Conservation (phyloP, 2,329 filamentous ascomycete genomes). For the Aspergillus unguis region DNA sequence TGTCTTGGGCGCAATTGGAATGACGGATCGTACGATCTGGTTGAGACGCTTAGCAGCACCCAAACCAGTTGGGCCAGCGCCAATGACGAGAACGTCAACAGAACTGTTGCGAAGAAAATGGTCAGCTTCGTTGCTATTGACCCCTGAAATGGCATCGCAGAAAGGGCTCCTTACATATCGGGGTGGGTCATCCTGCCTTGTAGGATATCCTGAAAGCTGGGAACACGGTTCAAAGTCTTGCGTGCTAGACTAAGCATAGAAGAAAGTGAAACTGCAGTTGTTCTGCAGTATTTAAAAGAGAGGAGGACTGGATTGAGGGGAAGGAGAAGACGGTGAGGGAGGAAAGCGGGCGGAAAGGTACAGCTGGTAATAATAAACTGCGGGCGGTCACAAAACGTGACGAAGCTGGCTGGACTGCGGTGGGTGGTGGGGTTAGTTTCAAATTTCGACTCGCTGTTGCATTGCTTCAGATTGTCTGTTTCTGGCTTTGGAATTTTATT, state of each 20-base stretch:
- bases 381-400: constrained; percentile 23
- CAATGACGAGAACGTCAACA: constrained; percentile 96
- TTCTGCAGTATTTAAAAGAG: constrained; percentile 27
- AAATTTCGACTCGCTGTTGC: constrained; percentile 28
- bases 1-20: neutral
- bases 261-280: constrained; percentile 31
- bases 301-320: constrained; percentile 14
- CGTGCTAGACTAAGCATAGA: constrained; percentile 45
- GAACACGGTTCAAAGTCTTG: constrained; percentile 43
- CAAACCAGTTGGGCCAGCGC: constrained; percentile 93
- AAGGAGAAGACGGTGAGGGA: constrained; percentile 19
- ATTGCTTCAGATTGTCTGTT: neutral
- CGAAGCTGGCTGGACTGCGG: constrained; percentile 19
- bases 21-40: constrained; percentile 68
- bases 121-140: constrained; percentile 14
- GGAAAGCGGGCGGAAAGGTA: constrained; percentile 24
- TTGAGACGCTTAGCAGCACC: constrained; percentile 97
- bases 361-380: constrained; percentile 20
- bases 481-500: neutral
- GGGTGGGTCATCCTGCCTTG: constrained; percentile 47
- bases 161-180: constrained; percentile 38
- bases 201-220: constrained; percentile 46
- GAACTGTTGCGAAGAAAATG: constrained; percentile 54
- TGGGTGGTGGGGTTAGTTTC: constrained; percentile 33
- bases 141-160: constrained; percentile 7